These are phyloP conservation scores for Chlamydomonas asymmetrica DNA, from an alignment of 139 green algal genomes.

Conservation along the genomic window DNA sequence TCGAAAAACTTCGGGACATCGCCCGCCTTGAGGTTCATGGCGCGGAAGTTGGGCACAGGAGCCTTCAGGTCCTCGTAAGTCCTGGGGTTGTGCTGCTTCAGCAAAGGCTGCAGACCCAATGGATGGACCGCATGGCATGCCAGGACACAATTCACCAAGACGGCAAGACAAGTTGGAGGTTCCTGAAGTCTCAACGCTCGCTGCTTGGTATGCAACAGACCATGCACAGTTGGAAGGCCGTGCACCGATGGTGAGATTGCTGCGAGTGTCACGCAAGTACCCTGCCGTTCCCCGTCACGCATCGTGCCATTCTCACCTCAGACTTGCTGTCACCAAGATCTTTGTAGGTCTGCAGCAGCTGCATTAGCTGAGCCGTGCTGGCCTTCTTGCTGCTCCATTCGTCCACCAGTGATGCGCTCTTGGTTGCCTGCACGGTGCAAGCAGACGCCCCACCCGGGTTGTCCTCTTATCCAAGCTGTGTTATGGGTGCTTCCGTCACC, in stretches of 20 bases:
- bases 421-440: slow-evolving; percentile 35
- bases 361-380: slow-evolving; percentile 45
- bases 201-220: background rate
- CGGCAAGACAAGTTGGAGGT: too few relatives aligned
- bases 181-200: background rate
- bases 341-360: slow-evolving; percentile 64
- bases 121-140: too few relatives aligned
- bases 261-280: background rate
- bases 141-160: too few relatives aligned
- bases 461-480: too few relatives aligned
- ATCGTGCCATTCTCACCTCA: slow-evolving; percentile 56
- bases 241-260: too few relatives aligned
- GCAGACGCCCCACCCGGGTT: too few relatives aligned
- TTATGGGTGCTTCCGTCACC: too few relatives aligned
- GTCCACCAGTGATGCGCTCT: slow-evolving; percentile 34
- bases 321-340: slow-evolving; percentile 54
- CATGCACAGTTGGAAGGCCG: too few relatives aligned
- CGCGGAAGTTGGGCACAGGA: slow-evolving; percentile 64
- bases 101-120: slow-evolving; percentile 44
- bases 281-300: too few relatives aligned
- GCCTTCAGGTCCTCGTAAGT: slow-evolving; percentile 61
- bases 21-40: slow-evolving; percentile 52
- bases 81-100: slow-evolving; percentile 66
- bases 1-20: slow-evolving; percentile 63
- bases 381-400: slow-evolving; percentile 49